Conservation (phyloP, 441 rosid species). For the Viola pubescens region DNA sequence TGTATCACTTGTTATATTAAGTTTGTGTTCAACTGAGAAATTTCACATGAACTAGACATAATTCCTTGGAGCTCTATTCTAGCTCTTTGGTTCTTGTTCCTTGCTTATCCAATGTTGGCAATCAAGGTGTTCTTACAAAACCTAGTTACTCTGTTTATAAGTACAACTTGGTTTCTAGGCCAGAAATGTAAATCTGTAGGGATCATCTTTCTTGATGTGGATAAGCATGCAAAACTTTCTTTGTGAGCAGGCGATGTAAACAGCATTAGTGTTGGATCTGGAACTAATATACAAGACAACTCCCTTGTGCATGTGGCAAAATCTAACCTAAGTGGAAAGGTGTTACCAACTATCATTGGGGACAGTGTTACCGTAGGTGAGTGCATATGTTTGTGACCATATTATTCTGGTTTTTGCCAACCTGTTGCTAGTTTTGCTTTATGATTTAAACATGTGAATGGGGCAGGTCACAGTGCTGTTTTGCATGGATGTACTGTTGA, state of each 20-base stretch:
- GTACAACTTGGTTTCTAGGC: too few species aligned
- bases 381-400: conserved; percentile 11
- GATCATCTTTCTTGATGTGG: too few species aligned
- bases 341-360: conserved; percentile 70
- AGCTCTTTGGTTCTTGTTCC: too few species aligned
- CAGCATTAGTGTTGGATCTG: conserved; percentile 68
- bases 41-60: too few species aligned
- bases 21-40: too few species aligned
- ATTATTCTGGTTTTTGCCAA: background rate
- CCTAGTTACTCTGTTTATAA: too few species aligned
- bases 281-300: conserved; percentile 95
- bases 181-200: too few species aligned
- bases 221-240: background rate
- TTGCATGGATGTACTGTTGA: conserved; percentile 94
- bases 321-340: conserved; percentile 90
- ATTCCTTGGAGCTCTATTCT: too few species aligned
- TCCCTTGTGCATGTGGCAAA: conserved; percentile 92
- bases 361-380: conserved; percentile 89
- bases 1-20: too few species aligned
- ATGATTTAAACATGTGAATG: conserved; percentile 20
- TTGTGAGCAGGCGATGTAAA: conserved; percentile 69
- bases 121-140: too few species aligned
- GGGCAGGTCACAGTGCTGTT: conserved; percentile 89
- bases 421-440: conserved; percentile 7
- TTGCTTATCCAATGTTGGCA: too few species aligned